A percentile compares a stretch with the other conserved stretches of the same genome.
Conservation (phyloP, 2,329 filamentous ascomycete genomes). For the Tolypocladium inflatum region DNA sequence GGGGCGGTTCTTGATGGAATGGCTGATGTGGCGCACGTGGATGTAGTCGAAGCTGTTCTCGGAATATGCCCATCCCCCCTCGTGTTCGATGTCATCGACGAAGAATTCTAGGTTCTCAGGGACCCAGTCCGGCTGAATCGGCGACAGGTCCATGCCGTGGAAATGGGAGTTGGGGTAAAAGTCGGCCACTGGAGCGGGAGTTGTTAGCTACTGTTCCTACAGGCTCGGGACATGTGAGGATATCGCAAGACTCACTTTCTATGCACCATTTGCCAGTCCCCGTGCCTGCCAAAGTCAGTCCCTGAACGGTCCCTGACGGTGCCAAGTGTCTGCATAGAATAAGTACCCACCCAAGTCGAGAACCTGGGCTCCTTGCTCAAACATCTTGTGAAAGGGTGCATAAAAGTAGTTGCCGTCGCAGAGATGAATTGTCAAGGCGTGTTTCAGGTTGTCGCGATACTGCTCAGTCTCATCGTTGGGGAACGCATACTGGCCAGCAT, state of each 20-base stretch:
- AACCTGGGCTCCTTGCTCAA: slow-evolving; percentile 30
- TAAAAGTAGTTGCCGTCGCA: slow-evolving; percentile 31
- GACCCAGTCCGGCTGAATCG: slow-evolving; percentile 41
- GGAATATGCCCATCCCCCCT: slow-evolving; percentile 37
- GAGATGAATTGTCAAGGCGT: slow-evolving; percentile 27
- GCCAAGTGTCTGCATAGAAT: not conserved
- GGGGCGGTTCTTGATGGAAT: slow-evolving; percentile 31
- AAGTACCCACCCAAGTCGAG: slow-evolving; percentile 34
- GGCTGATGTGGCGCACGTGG: slow-evolving; percentile 36
- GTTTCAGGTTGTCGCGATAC: slow-evolving; percentile 30
- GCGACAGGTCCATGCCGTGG: slow-evolving; percentile 40
- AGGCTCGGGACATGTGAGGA: not conserved
- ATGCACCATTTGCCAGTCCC: slow-evolving; percentile 43
- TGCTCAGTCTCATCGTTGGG: slow-evolving; percentile 34
- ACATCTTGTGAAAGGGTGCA: slow-evolving; percentile 28
- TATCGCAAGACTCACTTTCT: slow-evolving; percentile 28
- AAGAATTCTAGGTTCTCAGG: slow-evolving; percentile 42
- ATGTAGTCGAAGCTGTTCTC: slow-evolving; percentile 38
- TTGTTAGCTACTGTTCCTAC: not conserved
- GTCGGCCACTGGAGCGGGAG: slow-evolving; percentile 31
- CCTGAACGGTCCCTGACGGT: not conserved
- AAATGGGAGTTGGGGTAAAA: slow-evolving; percentile 32
- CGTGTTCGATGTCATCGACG: slow-evolving; percentile 42
- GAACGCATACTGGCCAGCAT: slow-evolving; percentile 31
- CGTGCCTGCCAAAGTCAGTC: slow-evolving; percentile 25